Conservation (phyloP, 257 asterid genomes). For the Prunella vulgaris region DNA sequence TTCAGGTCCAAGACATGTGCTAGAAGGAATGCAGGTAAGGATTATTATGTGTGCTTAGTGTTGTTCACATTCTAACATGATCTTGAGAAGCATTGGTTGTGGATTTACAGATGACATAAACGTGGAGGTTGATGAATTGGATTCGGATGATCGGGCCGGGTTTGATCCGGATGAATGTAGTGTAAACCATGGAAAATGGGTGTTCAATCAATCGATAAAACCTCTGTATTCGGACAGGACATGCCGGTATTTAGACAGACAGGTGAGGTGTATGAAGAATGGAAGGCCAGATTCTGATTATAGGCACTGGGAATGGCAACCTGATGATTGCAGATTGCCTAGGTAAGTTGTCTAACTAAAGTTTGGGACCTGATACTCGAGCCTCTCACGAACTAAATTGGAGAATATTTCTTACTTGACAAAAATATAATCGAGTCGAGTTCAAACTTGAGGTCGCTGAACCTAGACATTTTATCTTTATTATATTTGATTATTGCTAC, state of each 20-base stretch:
- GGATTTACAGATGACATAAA: conserved; percentile 27
- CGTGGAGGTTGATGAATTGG: conserved; percentile 33
- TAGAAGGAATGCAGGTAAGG: conserved; percentile 33
- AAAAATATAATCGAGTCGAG: too few relatives aligned
- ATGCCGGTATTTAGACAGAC: conserved; percentile 70
- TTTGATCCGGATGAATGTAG: conserved; percentile 81
- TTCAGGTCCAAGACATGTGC: conserved; percentile 52
- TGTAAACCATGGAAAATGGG: conserved; percentile 68
- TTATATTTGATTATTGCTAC: too few relatives aligned
- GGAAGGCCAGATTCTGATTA: conserved; percentile 76
- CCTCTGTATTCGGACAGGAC: conserved; percentile 67
- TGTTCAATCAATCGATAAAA: conserved; percentile 54
- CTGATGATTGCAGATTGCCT: conserved; percentile 88
- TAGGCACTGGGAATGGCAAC: conserved; percentile 85
- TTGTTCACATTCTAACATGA: neutral
- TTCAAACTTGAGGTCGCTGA: too few relatives aligned
- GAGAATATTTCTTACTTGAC: too few relatives aligned
- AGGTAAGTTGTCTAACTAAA: conserved; percentile 30
- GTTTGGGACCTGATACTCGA: neutral
- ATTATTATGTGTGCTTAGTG: neutral
- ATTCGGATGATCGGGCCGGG: conserved; percentile 48
- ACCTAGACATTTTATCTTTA: too few relatives aligned
- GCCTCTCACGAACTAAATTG: neutral
- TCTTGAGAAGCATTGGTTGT: conserved; percentile 21
- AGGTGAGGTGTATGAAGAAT: conserved; percentile 68